These are phyloP conservation scores for Pseudoperonospora humuli DNA, from an alignment of 352 stramenopile genomes.

Conservation along the genomic window DNA sequence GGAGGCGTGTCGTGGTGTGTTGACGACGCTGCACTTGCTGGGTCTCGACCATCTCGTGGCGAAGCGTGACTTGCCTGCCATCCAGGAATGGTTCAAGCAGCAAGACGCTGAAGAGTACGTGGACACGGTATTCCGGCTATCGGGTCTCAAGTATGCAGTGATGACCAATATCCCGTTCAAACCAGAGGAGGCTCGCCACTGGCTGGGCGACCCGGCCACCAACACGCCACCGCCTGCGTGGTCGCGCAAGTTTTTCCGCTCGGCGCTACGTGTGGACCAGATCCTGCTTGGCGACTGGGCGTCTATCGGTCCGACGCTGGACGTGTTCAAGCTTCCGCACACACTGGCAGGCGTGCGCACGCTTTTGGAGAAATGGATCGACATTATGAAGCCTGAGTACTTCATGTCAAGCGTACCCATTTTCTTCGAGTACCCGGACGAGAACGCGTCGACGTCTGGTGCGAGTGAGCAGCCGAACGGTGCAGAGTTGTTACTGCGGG, in stretches of 20 bases:
- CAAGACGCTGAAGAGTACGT: slow-evolving; percentile 69
- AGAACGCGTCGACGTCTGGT: slow-evolving; percentile 14
- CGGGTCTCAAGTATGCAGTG: slow-evolving; percentile 84
- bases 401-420: slow-evolving; percentile 92
- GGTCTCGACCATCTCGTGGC: slow-evolving; percentile 59
- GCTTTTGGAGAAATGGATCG: slow-evolving; percentile 87
- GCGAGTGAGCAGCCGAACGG: slow-evolving; percentile 28
- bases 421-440: slow-evolving; percentile 67
- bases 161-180: slow-evolving; percentile 95
- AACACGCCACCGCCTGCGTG: slow-evolving; percentile 36
- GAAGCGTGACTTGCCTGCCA: slow-evolving; percentile 65
- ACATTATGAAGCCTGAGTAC: slow-evolving; percentile 90
- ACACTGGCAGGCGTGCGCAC: slow-evolving; percentile 72
- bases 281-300: slow-evolving; percentile 81
- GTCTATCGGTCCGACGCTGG: slow-evolving; percentile 59
- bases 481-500: slow-evolving; percentile 72
- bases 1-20: slow-evolving; percentile 85
- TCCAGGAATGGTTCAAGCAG: slow-evolving; percentile 78
- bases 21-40: slow-evolving; percentile 81
- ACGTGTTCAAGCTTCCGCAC: slow-evolving; percentile 41
- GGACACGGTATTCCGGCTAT: slow-evolving; percentile 61
- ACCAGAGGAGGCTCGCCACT: slow-evolving; percentile 43
- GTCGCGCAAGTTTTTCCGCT: slow-evolving; percentile 76
- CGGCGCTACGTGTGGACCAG: slow-evolving; percentile 88
- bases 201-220: slow-evolving; percentile 34